A percentile compares a stretch with the other conserved stretches of the same genome.
Conservation (phyloP, 441 rosid genomes). For the Croton laevigatus region DNA sequence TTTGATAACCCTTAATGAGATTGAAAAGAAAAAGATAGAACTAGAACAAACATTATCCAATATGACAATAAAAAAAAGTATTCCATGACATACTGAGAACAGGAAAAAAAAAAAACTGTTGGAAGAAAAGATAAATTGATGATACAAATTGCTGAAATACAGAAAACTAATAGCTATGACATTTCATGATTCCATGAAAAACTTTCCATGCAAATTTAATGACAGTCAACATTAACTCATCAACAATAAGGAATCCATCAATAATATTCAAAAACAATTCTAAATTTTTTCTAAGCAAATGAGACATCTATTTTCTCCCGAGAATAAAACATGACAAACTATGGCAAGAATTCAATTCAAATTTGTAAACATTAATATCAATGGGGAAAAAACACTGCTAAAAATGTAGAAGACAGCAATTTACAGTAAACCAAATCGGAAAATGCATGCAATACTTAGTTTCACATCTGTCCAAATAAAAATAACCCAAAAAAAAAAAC, state of each 20-base stretch:
- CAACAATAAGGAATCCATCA: not conserved
- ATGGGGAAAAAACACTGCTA: too few relatives aligned
- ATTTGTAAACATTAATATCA: too few relatives aligned
- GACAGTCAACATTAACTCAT: not conserved
- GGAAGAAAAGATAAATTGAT: slow-evolving; percentile 13
- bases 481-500: not conserved
- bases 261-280: not conserved
- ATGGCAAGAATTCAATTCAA: not conserved
- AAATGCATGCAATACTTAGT: not conserved
- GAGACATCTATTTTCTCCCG: too few relatives aligned
- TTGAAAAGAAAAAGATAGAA: not conserved
- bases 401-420: too few relatives aligned
- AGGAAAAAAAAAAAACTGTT: not conserved
- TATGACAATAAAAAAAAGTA: not conserved
- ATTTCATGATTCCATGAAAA: slow-evolving; percentile 2
- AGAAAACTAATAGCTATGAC: not conserved
- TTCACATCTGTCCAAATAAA: not conserved
- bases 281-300: too few relatives aligned
- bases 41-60: not conserved
- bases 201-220: not conserved
- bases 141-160: not conserved
- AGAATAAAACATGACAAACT: too few relatives aligned
- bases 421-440: not conserved
- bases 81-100: not conserved
- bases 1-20: not conserved